Conservation (phyloP, 441 rosid species). For the Corymbia citriodora region DNA sequence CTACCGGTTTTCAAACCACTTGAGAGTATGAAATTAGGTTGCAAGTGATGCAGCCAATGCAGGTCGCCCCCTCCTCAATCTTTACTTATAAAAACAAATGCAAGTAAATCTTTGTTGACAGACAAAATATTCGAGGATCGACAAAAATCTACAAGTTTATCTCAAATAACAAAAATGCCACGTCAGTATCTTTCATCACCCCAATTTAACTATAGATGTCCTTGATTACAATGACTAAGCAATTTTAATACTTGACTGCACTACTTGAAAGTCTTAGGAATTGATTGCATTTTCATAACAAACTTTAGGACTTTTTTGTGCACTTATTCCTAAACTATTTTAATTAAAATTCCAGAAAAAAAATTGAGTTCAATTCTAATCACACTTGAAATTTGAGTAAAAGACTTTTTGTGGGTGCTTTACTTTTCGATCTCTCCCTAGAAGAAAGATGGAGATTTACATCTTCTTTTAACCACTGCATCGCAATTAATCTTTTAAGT, state of each 20-base stretch:
- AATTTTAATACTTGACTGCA: rapidly evolving
- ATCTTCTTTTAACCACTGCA: neutral
- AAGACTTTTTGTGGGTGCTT: neutral
- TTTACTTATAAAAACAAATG: no score
- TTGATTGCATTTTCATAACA: rapidly evolving
- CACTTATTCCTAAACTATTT: neutral
- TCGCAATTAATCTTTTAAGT: neutral
- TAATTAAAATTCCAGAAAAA: no score
- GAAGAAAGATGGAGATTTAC: neutral
- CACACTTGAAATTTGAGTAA: neutral
- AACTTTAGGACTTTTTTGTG: neutral
- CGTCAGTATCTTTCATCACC: rapidly evolving
- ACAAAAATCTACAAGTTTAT: no score
- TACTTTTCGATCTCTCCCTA: neutral
- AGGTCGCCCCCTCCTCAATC: neutral
- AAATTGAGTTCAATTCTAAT: no score
- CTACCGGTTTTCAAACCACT: neutral
- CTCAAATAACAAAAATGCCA: neutral
- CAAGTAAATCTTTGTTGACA: neutral
- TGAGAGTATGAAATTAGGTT: neutral
- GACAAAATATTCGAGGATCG: neutral
- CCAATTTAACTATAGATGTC: no score
- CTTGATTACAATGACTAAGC: neutral
- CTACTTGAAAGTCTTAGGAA: no score
- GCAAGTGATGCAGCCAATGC: no score